A percentile compares a stretch with the other conserved stretches of the same genome.
phyloP scores from a whole-genome alignment of 2,329 filamentous ascomycete species.

The Xylaria polymorpha region DNA sequence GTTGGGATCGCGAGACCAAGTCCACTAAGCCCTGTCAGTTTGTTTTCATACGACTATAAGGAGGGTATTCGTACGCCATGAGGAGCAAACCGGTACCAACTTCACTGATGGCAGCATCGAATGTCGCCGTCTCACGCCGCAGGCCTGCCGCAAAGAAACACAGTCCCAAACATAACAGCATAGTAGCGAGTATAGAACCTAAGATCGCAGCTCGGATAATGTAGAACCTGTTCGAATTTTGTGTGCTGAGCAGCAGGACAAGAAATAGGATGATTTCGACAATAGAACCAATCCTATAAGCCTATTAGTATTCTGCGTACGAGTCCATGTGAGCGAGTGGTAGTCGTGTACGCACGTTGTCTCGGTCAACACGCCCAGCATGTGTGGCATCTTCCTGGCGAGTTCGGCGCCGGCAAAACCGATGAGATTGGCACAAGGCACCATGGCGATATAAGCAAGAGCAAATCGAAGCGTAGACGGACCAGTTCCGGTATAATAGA shows the following conservation, averaged over 20 bases:
- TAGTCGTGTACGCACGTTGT: slow-evolving; percentile 60
- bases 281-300: slow-evolving; percentile 71
- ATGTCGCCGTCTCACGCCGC: slow-evolving; percentile 73
- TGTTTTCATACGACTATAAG: slow-evolving; percentile 46
- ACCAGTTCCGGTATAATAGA: slow-evolving; percentile 57
- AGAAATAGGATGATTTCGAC: slow-evolving; percentile 89
- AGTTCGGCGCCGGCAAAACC: slow-evolving; percentile 80
- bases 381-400: slow-evolving; percentile 79
- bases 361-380: slow-evolving; percentile 71
- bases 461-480: slow-evolving; percentile 73
- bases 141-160: slow-evolving; percentile 85
- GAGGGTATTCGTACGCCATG: slow-evolving; percentile 70
- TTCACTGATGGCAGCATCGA: slow-evolving; percentile 81
- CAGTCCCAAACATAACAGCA: slow-evolving; percentile 80
- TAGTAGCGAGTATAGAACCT: slow-evolving; percentile 83
- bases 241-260: slow-evolving; percentile 67
- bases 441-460: slow-evolving; percentile 80
- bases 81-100: slow-evolving; percentile 81
- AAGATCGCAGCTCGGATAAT: slow-evolving; percentile 87
- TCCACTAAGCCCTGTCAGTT: slow-evolving; percentile 52
- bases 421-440: slow-evolving; percentile 79
- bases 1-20: slow-evolving; percentile 64
- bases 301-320: slow-evolving; percentile 30
- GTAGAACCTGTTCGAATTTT: slow-evolving; percentile 62
- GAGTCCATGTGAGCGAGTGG: slow-evolving; percentile 42